Base-by-base conservation (phyloP, 257 asterid genomes). In the Sherardia arvensis region DNA sequence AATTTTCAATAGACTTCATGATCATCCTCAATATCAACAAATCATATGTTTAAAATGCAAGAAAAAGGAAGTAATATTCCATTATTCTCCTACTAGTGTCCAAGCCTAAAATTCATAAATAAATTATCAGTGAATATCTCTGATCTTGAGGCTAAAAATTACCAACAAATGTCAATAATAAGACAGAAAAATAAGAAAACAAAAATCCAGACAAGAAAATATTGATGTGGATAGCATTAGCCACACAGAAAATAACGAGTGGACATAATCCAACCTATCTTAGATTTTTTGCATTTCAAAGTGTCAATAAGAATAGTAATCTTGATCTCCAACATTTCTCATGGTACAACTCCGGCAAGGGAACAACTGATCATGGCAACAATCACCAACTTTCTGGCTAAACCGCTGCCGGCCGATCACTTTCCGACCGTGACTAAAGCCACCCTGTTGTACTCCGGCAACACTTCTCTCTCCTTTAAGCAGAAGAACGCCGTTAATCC, bases 291-390 rank as follows among this genome's bases (percentile, higher is more conserved):
- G 1, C 53, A 53, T 45, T 5, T 2, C 30, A 2, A 9, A 12
- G 11, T 53, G 26, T 5, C 26, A 54, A 54, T n/a, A n/a, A n/a
- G n/a, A 54, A 23, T 23, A 25, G 33, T 49, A 26, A 57, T 48
- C 7, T 3, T 8, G 5, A 1, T 11, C 45, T 1, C 27, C 9
- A 49, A 2, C 1, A 7, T 21, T 47, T 25, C 27, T 23, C 58
- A 53, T 53, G 58, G 27, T 43, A 25, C 36, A 34, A 25, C 63
- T 54, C 43, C 69, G 20, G 4, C 73, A 62, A 4, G 66, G 34
- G 27, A 10, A 40, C 25, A 8, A 68, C 47, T 38, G n/a, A n/a
- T n/a, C n/a, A 87, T 84, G 95, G 95, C 97, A 7, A 58, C 95
- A 4, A 67, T 84, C 81, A 66, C 94, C 25, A 81, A 79, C 53